Conservation (phyloP, 2,329 filamentous ascomycete genomes). For the Leptographium lundbergii region DNA sequence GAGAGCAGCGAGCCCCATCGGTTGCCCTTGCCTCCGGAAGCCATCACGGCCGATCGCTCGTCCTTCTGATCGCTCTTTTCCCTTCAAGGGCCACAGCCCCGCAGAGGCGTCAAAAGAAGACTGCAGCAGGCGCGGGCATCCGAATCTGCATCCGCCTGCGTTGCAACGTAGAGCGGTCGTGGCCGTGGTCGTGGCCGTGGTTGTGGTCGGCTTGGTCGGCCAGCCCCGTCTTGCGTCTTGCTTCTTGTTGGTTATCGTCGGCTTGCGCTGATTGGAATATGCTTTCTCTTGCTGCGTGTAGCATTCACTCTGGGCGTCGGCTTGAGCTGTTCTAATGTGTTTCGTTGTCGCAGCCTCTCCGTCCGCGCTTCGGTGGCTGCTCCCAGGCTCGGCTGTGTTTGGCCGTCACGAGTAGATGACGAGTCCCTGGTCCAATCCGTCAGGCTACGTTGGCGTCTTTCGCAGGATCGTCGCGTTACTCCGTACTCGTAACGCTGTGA, state of each 20-base stretch:
- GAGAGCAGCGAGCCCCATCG: conserved; percentile 74
- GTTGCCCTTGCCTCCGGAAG: conserved; percentile 38
- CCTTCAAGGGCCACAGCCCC: not conserved
- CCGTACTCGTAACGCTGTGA: not conserved
- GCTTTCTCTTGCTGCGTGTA: not conserved
- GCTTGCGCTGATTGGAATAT: too few species aligned
- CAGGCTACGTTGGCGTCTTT: not conserved
- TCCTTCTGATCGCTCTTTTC: not conserved
- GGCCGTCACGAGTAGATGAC: not conserved
- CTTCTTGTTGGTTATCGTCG: too few species aligned
- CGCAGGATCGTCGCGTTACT: not conserved
- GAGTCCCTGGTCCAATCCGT: not conserved
- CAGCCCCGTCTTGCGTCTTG: too few species aligned
- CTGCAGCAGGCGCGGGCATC: not conserved
- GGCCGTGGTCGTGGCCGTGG: too few species aligned
- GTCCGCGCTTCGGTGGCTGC: not conserved
- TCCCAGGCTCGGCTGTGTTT: not conserved
- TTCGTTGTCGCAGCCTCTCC: not conserved
- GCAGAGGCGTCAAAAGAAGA: not conserved
- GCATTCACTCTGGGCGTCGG: not conserved
- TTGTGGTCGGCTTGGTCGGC: too few species aligned
- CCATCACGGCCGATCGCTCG: conserved; percentile 23
- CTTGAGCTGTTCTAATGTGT: not conserved
- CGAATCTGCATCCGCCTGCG: not conserved
- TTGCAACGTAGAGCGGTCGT: not conserved